Base-by-base conservation (phyloP, 2,329 filamentous ascomycete species). In the Aschersonia sp. region DNA sequence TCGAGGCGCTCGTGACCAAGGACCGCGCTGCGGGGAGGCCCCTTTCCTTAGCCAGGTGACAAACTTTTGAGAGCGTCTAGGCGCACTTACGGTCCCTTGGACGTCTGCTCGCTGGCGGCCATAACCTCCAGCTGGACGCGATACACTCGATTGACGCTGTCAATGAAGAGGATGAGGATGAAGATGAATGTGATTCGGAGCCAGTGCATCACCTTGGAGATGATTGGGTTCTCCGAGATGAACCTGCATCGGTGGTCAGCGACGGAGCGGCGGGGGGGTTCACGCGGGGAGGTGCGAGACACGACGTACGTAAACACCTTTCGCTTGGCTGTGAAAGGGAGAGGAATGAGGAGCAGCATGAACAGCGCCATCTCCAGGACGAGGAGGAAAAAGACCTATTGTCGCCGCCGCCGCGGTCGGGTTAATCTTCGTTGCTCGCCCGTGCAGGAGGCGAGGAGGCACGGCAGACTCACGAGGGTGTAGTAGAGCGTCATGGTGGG, bases 101-200 rank as follows among this genome's bases (percentile, higher is more conserved):
- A 57, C 10, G 56, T 50, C 50, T 60, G 72, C 60, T 92, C 87
- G 51, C 78, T 71, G 50, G 85, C 83, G 46, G 81, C 73, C 44
- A 80, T 72, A 49, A 97, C 75, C 70, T 98, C 92, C 54, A 92
- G 69, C 70, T 97, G 90, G 48, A 98, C 92, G 53, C 92, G 86
- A 68, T 96, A 98, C 60, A 98, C 92, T 54, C 92, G 87, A 62
- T 83, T 82, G 66, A 97, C 89, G 63, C 88, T 95, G 71, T 98
- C 92, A 59, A 97, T 79, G 70, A 98, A 98, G 55, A 98, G 83
- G 54, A 98, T 95, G 50, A 97, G 75, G 60, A 98, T 97, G 72
- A 98, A 98, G 63, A 98, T 90, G 64, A 98, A 98, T 2, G 88
- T 95, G 49, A 98, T 98, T 78, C 96, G 97, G 71, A 98, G 76